Conservation (phyloP, 2,329 filamentous ascomycete species). For the Eurotiales sp. region DNA sequence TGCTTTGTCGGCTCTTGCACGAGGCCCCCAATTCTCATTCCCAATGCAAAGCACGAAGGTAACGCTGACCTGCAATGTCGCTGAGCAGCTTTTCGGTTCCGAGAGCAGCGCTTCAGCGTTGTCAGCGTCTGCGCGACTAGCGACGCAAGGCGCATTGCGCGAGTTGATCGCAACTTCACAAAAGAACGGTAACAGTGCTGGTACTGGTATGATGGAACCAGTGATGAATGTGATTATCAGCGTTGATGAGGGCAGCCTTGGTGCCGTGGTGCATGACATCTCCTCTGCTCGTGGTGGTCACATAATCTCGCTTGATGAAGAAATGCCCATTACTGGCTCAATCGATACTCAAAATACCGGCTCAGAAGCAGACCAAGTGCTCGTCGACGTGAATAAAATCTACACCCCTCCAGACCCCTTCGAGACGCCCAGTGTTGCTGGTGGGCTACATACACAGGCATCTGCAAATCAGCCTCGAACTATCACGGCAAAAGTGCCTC, state of each 20-base stretch:
- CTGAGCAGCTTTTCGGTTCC: conserved; percentile 60
- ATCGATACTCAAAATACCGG: conserved; percentile 11
- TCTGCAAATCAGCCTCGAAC: conserved; percentile 50
- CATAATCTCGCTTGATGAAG: conserved; percentile 65
- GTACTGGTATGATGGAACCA: conserved; percentile 76
- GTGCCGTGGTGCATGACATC: conserved; percentile 78
- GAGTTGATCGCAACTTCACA: conserved; percentile 37
- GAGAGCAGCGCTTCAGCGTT: conserved; percentile 65
- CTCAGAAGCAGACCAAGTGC: conserved; percentile 26
- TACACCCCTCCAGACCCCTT: conserved; percentile 90
- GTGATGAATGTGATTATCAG: conserved; percentile 88
- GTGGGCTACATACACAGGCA: conserved; percentile 13
- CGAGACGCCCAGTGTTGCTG: conserved; percentile 22
- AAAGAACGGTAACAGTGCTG: conserved; percentile 46
- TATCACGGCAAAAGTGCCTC: conserved; percentile 80
- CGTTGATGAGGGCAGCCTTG: conserved; percentile 77
- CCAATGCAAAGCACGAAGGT: conserved; percentile 75
- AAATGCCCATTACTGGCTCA: conserved; percentile 31
- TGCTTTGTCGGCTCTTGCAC: conserved; percentile 74
- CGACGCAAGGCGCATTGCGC: conserved; percentile 66
- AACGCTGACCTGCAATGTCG: conserved; percentile 64
- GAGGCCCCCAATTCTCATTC: conserved; percentile 75
- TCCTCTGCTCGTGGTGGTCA: conserved; percentile 69
- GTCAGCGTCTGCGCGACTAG: conserved; percentile 64
- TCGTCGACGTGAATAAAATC: conserved; percentile 68